These are phyloP conservation scores for Dactylellina cionopaga DNA, from an alignment of 2,329 filamentous ascomycete genomes.

Conservation along the genomic window DNA sequence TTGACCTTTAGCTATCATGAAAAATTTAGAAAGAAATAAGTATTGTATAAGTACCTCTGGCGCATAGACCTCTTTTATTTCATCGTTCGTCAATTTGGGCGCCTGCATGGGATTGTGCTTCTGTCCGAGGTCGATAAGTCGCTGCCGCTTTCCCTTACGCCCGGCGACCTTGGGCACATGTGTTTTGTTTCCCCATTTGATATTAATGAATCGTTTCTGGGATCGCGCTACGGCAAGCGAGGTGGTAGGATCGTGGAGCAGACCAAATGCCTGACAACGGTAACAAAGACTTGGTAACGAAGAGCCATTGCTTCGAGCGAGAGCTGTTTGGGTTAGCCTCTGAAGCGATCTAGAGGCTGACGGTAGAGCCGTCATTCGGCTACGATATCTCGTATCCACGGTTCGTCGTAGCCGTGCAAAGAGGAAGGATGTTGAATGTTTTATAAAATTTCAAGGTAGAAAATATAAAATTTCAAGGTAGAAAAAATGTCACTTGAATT, in stretches of 20 bases:
- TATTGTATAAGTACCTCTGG: slow-evolving; percentile 53
- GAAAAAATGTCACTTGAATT: slow-evolving; percentile 29
- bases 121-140: slow-evolving; percentile 28
- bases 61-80: slow-evolving; percentile 54
- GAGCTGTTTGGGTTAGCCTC: slow-evolving; percentile 22
- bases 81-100: slow-evolving; percentile 53
- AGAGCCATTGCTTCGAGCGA: slow-evolving; percentile 19
- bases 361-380: slow-evolving; percentile 36
- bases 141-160: slow-evolving; percentile 27
- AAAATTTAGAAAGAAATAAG: background rate
- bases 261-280: slow-evolving; percentile 17
- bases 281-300: slow-evolving; percentile 9
- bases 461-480: slow-evolving; percentile 7
- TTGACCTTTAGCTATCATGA: background rate
- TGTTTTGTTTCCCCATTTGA: slow-evolving; percentile 24
- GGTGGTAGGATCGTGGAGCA: background rate
- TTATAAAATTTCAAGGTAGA: background rate
- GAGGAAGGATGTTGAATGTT: background rate
- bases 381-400: too few relatives aligned
- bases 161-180: slow-evolving; percentile 15
- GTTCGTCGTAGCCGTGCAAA: background rate
- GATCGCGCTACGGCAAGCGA: background rate
- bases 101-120: slow-evolving; percentile 25
- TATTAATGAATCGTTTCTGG: slow-evolving; percentile 18
- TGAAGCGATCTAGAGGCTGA: slow-evolving; percentile 20